Evolutionary conservation across 208 protist genomes (phyloP).

Genomic region (Trypanosoma avium): DNA sequence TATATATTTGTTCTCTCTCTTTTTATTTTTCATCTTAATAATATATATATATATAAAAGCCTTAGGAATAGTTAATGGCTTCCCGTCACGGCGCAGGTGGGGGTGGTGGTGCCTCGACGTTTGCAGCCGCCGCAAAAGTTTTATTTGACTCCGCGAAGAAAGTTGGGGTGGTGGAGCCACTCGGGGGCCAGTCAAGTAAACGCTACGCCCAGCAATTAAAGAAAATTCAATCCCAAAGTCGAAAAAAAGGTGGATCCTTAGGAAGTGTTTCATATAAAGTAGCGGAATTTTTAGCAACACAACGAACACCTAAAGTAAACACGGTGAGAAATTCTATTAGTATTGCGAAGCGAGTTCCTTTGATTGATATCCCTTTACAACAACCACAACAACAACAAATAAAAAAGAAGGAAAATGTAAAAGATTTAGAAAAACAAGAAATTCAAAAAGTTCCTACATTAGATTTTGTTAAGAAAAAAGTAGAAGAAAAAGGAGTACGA

Average conservation of each 20-base stretch:
- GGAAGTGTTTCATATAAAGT: slow-evolving; percentile 85
- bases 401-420: slow-evolving; percentile 11
- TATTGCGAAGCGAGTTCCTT: slow-evolving; percentile 58
- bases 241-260: slow-evolving; percentile 69
- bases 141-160: slow-evolving; percentile 85
- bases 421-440: not conserved
- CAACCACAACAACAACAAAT: too few species aligned
- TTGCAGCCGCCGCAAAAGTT: slow-evolving; percentile 80
- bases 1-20: not conserved
- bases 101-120: slow-evolving; percentile 29
- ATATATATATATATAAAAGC: slow-evolving; percentile 11
- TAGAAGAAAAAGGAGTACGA: not conserved
- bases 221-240: slow-evolving; percentile 78
- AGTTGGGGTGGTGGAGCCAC: slow-evolving; percentile 66
- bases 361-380: slow-evolving; percentile 55
- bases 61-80: not conserved
- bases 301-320: slow-evolving; percentile 35
- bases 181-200: slow-evolving; percentile 54
- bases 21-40: not conserved
- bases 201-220: slow-evolving; percentile 75
- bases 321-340: slow-evolving; percentile 9
- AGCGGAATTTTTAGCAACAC: slow-evolving; percentile 75
- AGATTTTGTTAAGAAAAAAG: slow-evolving; percentile 19
- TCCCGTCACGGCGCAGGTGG: not conserved
- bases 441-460: slow-evolving; percentile 22